Evolutionary conservation across 345 rosid genomes (phyloP).

Genomic region (Tarenaya hassleriana): DNA sequence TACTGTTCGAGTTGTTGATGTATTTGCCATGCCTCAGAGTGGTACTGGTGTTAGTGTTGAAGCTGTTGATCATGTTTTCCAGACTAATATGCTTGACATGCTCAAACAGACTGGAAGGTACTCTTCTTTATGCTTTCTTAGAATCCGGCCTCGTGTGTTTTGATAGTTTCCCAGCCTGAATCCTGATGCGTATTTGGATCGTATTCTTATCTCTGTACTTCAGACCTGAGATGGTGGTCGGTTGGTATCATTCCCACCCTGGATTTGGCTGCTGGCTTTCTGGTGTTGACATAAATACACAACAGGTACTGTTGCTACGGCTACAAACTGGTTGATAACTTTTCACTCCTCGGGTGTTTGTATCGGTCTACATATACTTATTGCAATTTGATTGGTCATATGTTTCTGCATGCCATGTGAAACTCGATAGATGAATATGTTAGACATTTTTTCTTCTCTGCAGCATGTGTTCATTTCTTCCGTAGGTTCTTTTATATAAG

Average conservation of each 20-base stretch:
- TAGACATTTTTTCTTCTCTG: too few relatives aligned
- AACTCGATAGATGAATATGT: too few relatives aligned
- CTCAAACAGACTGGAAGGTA: constrained; percentile 98
- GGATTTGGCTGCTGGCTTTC: constrained; percentile 99
- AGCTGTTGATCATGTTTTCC: constrained; percentile 98
- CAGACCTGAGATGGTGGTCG: constrained; percentile 99
- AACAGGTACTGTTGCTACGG: constrained; percentile 51
- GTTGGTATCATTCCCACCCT: constrained; percentile 99
- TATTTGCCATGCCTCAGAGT: constrained; percentile 99
- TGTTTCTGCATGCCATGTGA: too few relatives aligned
- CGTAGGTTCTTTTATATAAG: background rate
- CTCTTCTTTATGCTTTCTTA: background rate
- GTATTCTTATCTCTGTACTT: constrained; percentile 18
- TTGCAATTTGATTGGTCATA: too few relatives aligned
- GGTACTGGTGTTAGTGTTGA: constrained; percentile 99
- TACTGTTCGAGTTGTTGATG: constrained; percentile 95
- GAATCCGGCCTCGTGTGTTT: too few relatives aligned
- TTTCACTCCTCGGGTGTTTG: too few relatives aligned
- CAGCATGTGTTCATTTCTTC: background rate
- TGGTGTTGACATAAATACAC: constrained; percentile 97
- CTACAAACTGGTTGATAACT: too few relatives aligned
- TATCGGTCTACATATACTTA: too few relatives aligned
- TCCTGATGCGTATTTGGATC: constrained; percentile 2
- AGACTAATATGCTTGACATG: constrained; percentile 99
- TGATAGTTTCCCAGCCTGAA: too few relatives aligned